Base-by-base conservation (phyloP, 2,329 filamentous ascomycete species). In the Aaosphaeria pasadenensis region DNA sequence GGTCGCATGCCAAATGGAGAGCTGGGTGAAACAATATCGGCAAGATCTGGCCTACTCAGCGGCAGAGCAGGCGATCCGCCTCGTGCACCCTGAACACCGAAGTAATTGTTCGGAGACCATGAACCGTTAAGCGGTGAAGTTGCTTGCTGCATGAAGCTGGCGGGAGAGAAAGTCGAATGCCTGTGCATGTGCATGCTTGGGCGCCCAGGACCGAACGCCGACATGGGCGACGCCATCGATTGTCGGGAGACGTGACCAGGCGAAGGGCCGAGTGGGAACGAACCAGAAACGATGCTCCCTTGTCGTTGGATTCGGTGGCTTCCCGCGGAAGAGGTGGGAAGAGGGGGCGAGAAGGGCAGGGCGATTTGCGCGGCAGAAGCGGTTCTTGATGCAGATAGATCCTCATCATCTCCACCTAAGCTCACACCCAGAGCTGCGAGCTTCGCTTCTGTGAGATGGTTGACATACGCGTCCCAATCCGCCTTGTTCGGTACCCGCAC, bases 391-490 rank as follows among this genome's bases (percentile, higher is more conserved):
- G 86, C 78, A 4, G 84, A 83, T 45, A 78, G 71, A 51, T 81
- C 73, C 7, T 84, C 82, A 44, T 94, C 89, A 5, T 90, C 86
- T 43, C 87, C 84, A 33, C 85, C 88, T 51, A 89, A 79, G 13
- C 84, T 91, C 9, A 97, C 94, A 55, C 94, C 94, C 47, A 99
- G 79, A 44, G 92, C 91, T 52, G 91, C 85, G 45, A 99, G 78
- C 73, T 96, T 99, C 51, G 92, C 90, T 73, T 99, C 94, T 57
- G 89, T 85, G 33, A 97, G 76, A 56, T 87, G 86, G 46, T 87
- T 82, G 49, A 91, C 87, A 69, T 97, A 96, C 29, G 84, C 77
- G 62, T 89, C 87, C 86, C 86, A 89, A 59, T 82, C 79, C 38
- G 85, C 84, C 53, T 87, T 72, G 61, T 89, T 86, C 2, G 89